Percentiles rank a stretch among this genome's conserved stretches.
Conservation (phyloP, 768 basidiomycete genomes). For the Holtermannia corniformis region DNA sequence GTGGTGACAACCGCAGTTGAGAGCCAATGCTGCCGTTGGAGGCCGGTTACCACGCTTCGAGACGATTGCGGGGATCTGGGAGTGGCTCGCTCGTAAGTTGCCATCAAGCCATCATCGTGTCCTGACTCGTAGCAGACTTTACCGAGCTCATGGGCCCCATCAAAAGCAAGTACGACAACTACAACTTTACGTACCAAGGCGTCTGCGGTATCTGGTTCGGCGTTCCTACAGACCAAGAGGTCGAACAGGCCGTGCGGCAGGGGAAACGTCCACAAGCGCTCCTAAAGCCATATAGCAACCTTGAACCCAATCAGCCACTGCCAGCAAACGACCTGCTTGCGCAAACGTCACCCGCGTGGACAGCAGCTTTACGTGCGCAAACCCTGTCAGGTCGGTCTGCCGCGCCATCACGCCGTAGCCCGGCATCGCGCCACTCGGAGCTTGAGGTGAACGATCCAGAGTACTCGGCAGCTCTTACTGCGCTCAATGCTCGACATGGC, state of each 20-base stretch:
- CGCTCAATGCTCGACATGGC: constrained; percentile 5
- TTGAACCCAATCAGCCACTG: not conserved
- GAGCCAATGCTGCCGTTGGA: constrained; percentile 32
- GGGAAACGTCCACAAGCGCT: not conserved
- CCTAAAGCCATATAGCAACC: constrained; percentile 2
- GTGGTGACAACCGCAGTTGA: constrained; percentile 8
- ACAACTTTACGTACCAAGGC: constrained; percentile 32
- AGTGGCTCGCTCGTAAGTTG: constrained; percentile 31
- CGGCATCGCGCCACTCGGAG: not conserved
- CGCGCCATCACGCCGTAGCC: not conserved
- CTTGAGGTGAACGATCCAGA: not conserved
- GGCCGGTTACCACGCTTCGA: constrained; percentile 22
- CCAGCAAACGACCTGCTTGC: not conserved
- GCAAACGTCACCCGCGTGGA: not conserved
- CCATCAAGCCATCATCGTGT: not conserved
- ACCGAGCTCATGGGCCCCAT: constrained; percentile 25
- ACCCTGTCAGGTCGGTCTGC: not conserved
- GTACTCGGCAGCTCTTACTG: constrained; percentile 1
- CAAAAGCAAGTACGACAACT: constrained; percentile 11
- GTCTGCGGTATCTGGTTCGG: constrained; percentile 33
- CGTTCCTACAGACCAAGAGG: not conserved
- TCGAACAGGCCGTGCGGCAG: not conserved
- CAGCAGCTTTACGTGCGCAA: not conserved
- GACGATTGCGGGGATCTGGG: constrained; percentile 27
- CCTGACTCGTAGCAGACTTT: constrained; percentile 15